phyloP scores from a whole-genome alignment of 2,329 filamentous ascomycete genomes.

The Exophiala sideris region DNA sequence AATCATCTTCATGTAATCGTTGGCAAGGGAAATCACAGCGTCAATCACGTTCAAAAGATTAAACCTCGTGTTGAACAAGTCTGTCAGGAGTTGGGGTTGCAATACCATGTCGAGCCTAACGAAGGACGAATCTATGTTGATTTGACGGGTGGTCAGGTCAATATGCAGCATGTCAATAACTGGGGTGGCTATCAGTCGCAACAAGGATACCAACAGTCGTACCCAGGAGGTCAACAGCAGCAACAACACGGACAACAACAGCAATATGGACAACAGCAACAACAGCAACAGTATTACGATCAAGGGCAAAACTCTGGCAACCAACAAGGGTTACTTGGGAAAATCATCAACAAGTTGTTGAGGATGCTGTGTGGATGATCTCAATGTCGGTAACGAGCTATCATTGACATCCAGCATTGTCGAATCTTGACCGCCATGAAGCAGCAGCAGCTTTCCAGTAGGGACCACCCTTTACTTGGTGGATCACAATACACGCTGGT shows the following conservation, averaged over 20 bases:
- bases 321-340: constrained; percentile 54
- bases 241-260: constrained; percentile 45
- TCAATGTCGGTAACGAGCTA: neutral
- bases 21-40: constrained; percentile 87
- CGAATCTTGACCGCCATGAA: neutral
- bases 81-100: constrained; percentile 75
- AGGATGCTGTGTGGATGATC: constrained; percentile 6
- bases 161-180: constrained; percentile 29
- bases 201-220: constrained; percentile 43
- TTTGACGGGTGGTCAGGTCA: constrained; percentile 67
- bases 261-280: constrained; percentile 43
- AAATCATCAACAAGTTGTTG: constrained; percentile 59
- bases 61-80: constrained; percentile 91
- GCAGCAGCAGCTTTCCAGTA: neutral
- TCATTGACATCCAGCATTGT: neutral
- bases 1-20: constrained; percentile 90
- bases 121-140: constrained; percentile 86
- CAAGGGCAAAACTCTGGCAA: constrained; percentile 34
- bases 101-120: constrained; percentile 84
- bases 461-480: neutral
- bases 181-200: constrained; percentile 30
- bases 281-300: constrained; percentile 35
- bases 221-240: constrained; percentile 38
- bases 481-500: too few relatives aligned
- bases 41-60: constrained; percentile 81